These are phyloP conservation scores for Carex myosuroides DNA, from an alignment of 176 grass and related monocot genomes.

Conservation along the genomic window DNA sequence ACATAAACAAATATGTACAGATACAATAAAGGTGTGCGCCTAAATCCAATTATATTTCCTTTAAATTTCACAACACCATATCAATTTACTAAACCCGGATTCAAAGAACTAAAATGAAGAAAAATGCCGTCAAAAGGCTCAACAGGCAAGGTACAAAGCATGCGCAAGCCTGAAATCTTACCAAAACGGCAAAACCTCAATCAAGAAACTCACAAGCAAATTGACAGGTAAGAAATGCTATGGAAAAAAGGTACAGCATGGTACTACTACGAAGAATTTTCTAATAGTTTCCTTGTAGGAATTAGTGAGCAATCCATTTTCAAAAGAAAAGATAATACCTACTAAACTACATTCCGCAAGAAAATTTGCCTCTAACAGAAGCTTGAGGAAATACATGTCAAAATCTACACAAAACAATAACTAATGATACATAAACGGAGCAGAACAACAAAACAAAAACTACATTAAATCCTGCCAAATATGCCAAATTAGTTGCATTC, in stretches of 20 bases:
- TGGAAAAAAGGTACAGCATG: not conserved
- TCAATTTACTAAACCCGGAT: too few relatives aligned
- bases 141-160: too few relatives aligned
- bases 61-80: too few relatives aligned
- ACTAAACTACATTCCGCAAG: not conserved
- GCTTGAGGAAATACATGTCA: not conserved
- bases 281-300: not conserved
- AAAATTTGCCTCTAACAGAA: not conserved
- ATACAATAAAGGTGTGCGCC: too few relatives aligned
- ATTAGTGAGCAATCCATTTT: not conserved
- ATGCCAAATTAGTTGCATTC: not conserved
- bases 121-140: too few relatives aligned
- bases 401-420: not conserved
- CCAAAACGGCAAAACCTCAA: not conserved
- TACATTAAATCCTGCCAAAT: not conserved
- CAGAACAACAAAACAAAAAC: not conserved
- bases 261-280: not conserved
- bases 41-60: too few relatives aligned
- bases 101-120: too few relatives aligned
- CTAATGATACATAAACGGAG: not conserved
- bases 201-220: not conserved
- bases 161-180: too few relatives aligned
- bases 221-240: not conserved
- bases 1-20: too few relatives aligned
- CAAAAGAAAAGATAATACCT: not conserved